Evolutionary conservation across 2,329 filamentous ascomycete genomes (phyloP), one percentile per base, ranked within the genome.

Genomic region (Diaporthe aspalathi): DNA sequence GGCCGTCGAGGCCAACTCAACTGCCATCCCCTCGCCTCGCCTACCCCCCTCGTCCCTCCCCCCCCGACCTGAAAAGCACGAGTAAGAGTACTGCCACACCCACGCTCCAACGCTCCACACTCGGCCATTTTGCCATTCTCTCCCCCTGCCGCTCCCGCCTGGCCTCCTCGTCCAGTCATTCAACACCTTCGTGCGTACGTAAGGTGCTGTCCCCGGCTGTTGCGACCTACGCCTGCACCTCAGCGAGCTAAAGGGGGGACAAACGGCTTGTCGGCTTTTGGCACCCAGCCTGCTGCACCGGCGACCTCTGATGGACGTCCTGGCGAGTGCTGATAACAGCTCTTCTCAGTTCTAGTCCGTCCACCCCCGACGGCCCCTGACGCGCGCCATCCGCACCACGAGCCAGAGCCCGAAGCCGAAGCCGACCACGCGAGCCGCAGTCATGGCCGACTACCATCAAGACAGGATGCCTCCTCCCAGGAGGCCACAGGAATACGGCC

Each of bases 361-460:
- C 45, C 60, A 22, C 56, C 56, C 56, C 54, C 66, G 56, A 49
- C 71, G 69, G 57, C 69, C 71, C 53, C 47, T 40, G 49, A 71
- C 63, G 27, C 57, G 68, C 68, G 53, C 49, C 38, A 71, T 57
- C 60, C 71, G 53, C 54, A 70, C 45, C 38, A 57, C 69, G 56
- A 63, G 45, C 29, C 53, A 52, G 67, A 45, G 27, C 49, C 45
- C 38, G 29, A 35, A 35, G 32, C 32, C 32, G n/a, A 85, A 20
- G 22, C 56, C 56, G 56, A 60, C 16, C 56, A 60, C 22, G 22
- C 40, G 77, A 60, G 77, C 76, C 76, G 77, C 74, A 80, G 82
- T 74, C 78, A 90, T 90, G 88, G 86, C 87, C 77, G 88, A 90
- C 78, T 89, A 90, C 76, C 86, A 85, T 73, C 85, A 86, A 77